These are phyloP conservation scores for Rhizopogon parksii DNA, from an alignment of 1,284 basidiomycete species.

Conservation along the genomic window DNA sequence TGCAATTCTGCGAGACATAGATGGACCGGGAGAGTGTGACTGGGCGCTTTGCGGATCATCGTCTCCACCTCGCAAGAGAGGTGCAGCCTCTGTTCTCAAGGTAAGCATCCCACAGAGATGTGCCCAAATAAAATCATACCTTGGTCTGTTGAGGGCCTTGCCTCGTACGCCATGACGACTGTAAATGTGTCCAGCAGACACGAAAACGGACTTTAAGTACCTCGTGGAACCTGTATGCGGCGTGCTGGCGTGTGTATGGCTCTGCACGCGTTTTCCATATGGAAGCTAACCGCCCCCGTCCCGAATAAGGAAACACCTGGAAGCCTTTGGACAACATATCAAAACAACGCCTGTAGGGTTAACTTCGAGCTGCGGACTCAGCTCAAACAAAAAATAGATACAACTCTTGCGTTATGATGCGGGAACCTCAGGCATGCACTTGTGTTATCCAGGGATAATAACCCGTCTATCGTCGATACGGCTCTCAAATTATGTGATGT, in stretches of 20 bases:
- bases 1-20: constrained; percentile 46
- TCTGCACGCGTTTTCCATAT: constrained; percentile 18
- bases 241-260: constrained; percentile 23
- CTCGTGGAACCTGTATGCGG: constrained; percentile 9
- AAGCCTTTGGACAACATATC: constrained; percentile 13
- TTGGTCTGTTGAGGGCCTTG: constrained; percentile 32
- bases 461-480: background rate
- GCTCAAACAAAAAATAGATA: background rate
- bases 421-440: background rate
- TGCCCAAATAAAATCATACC: constrained; percentile 26
- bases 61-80: constrained; percentile 43
- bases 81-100: constrained; percentile 41
- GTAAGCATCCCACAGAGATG: constrained; percentile 9
- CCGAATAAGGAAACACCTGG: constrained; percentile 9
- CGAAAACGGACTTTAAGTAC: constrained; percentile 24
- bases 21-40: constrained; percentile 21
- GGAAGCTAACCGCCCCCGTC: constrained; percentile 13
- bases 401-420: background rate
- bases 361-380: too few relatives aligned
- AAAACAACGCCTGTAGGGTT: constrained; percentile 13
- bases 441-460: too few relatives aligned
- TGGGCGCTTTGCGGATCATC: constrained; percentile 20
- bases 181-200: constrained; percentile 10
- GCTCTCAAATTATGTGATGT: background rate
- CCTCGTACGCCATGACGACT: constrained; percentile 32